phyloP scores from a whole-genome alignment of 352 stramenopile genomes.

The Phytophthora citrophthora region DNA sequence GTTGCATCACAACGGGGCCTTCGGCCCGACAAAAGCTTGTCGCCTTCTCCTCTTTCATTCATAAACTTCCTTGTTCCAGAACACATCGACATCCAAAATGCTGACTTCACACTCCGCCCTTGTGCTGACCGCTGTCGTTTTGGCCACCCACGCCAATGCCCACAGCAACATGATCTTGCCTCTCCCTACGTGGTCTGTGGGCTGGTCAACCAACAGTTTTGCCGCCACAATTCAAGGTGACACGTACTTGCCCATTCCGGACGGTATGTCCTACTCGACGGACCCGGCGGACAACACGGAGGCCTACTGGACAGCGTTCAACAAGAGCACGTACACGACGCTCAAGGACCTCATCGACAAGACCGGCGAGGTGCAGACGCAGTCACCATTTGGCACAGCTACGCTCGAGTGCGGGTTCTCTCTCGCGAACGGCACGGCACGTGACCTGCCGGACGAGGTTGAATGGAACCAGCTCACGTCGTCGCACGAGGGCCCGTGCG shows the following conservation, averaged over 20 bases:
- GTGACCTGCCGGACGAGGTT: conserved; percentile 38
- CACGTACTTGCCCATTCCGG: conserved; percentile 30
- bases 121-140: conserved; percentile 11
- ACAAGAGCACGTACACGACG: conserved; percentile 32
- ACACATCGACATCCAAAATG: conserved; percentile 16
- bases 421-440: conserved; percentile 25
- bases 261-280: conserved; percentile 39
- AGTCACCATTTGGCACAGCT: conserved; percentile 16
- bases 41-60: conserved; percentile 4
- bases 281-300: conserved; percentile 29
- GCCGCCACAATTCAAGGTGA: conserved; percentile 41
- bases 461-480: conserved; percentile 47
- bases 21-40: background rate
- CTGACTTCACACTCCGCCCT: conserved; percentile 8
- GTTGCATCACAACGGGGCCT: background rate
- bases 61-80: conserved; percentile 2
- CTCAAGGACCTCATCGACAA: conserved; percentile 29
- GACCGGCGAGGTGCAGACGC: conserved; percentile 16
- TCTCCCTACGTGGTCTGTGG: conserved; percentile 29
- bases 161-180: conserved; percentile 43
- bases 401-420: conserved; percentile 25
- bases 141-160: conserved; percentile 2
- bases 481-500: conserved; percentile 51
- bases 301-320: conserved; percentile 36
- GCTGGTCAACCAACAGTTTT: conserved; percentile 37